Conservation (phyloP, 768 basidiomycete species). For the Kockovaella imperatae region DNA sequence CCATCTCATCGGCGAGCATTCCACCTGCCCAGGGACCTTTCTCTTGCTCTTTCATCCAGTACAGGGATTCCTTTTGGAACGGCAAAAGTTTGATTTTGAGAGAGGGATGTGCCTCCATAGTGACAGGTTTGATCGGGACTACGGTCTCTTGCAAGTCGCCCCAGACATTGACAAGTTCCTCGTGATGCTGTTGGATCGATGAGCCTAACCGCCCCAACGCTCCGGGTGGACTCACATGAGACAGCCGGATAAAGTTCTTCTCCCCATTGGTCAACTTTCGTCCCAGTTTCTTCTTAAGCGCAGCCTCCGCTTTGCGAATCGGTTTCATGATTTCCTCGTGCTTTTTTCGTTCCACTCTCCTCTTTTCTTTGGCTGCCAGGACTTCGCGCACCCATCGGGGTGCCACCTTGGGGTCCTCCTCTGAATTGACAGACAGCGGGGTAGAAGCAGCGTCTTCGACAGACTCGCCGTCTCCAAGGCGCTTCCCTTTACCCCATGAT, state of each 20-base stretch:
- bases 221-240: constrained; percentile 11
- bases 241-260: constrained; percentile 50
- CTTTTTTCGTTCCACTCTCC: constrained; percentile 18
- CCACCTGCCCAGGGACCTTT: constrained; percentile 78
- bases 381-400: background rate
- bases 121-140: constrained; percentile 57
- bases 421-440: constrained; percentile 3
- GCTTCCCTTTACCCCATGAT: background rate
- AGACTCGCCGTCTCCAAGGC: background rate
- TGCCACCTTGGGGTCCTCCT: background rate
- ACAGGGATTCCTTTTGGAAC: constrained; percentile 90
- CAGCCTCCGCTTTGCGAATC: constrained; percentile 40
- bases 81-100: constrained; percentile 79
- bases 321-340: constrained; percentile 32
- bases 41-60: constrained; percentile 95
- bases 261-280: constrained; percentile 58
- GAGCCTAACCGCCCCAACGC: constrained; percentile 3
- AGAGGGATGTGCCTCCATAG: constrained; percentile 70
- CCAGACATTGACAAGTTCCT: constrained; percentile 77
- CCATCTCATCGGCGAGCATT: constrained; percentile 68
- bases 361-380: constrained; percentile 1
- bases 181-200: constrained; percentile 53
- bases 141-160: constrained; percentile 66
- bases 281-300: constrained; percentile 56
- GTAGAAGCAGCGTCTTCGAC: constrained; percentile 1